Base-by-base conservation (phyloP, 192 early-diverging fungal genomes). In the Linnemannia elongata region DNA sequence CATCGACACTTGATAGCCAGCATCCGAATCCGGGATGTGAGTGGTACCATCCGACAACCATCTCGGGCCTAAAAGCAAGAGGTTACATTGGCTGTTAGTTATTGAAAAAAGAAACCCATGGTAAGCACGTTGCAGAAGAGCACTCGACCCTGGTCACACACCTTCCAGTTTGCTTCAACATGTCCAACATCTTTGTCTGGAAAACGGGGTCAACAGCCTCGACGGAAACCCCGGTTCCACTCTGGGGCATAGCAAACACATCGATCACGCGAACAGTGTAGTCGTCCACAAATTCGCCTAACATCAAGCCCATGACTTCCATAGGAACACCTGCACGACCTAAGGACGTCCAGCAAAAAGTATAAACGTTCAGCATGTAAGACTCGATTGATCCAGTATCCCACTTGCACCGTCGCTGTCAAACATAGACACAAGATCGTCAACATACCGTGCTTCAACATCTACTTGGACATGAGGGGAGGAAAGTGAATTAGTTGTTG, bases 161-260 rank as follows among this genome's bases (percentile, higher is more conserved):
- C 92, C 98, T 92, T 78, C 99, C 99, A 63, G 99, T 99, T 78
- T 99, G 99, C 92, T 98, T 99, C 74, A 99, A 90, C 98, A 99
- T 98, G 75, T 99, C 99, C 94, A 98, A 92, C 99, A 99, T 99
- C 82, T 97, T 97, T 42, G 99, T 97, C 88, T 99, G 99, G 82
- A 99, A 99, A 20, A 99, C 99, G 45, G 97, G 97, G 90, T 99
- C 99, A 13, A 99, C 98, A 20, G 99, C 97, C 83, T 99, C 99
- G 30, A 99, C 99, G 20, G 97, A 99, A 13, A 99, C 99, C 39
- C 98, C 97, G 8, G 99, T 99, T 74, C 99, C 99, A 83, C 96
- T 96, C 89, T 99, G 99, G 42, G 99, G 99, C 99, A 99, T 99
- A n/a, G 99, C 99, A 95, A 99, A 99, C 69, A 99, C 99, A 85